Evolutionary conservation across 305 asterid species (phyloP).

Genomic region (Rubia tinctorum): DNA sequence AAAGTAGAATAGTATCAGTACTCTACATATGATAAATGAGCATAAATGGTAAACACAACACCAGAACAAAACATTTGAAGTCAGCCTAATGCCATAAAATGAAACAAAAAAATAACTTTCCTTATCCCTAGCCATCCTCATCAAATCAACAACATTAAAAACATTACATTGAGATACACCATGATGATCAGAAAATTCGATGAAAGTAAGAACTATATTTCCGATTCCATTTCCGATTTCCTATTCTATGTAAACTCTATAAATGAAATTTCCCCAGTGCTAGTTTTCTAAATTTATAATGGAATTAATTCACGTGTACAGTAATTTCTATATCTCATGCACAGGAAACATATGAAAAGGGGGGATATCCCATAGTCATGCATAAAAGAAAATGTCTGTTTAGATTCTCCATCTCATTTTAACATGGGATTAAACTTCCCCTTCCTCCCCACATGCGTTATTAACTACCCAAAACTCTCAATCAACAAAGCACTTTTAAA

Average conservation of each 20-base stretch:
- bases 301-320: no score
- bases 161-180: no score
- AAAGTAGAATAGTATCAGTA: not conserved
- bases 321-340: no score
- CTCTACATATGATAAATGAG: conserved; percentile 1
- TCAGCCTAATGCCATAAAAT: not conserved
- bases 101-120: not conserved
- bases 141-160: no score
- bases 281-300: not conserved
- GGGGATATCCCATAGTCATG: no score
- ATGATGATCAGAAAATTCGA: not conserved
- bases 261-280: no score
- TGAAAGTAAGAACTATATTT: no score
- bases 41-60: no score
- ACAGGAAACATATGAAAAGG: no score
- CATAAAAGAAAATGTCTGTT: no score
- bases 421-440: not conserved
- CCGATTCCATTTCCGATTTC: not conserved
- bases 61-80: no score
- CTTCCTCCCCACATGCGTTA: not conserved
- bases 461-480: not conserved
- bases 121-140: not conserved
- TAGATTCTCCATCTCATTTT: conserved; percentile 1
- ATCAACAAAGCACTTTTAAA: no score
- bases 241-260: not conserved